Evolutionary conservation across 768 basidiomycete genomes (phyloP), one percentile per base, ranked within the genome.

Genomic region (Psilocybe tampanensis): DNA sequence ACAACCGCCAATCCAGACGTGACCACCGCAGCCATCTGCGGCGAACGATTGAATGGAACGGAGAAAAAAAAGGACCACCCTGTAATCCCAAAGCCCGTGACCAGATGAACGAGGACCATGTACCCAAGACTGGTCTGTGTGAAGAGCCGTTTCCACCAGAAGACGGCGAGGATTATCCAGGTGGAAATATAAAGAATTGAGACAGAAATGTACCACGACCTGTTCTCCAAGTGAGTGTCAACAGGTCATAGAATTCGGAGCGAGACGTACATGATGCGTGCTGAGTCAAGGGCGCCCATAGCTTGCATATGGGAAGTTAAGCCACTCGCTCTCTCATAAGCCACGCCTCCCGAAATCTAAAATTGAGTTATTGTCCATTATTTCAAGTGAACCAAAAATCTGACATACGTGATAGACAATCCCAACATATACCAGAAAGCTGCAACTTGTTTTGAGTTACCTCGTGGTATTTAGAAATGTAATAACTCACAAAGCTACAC

Each of bases 251-350:
- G 36, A 41, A 26, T 13, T 3, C 36, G n/a, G 21, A 13, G 18
- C 9, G 4, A 8, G 3, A 55, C 57, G 15, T 33, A 63, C 64
- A 62, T n/a, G 39, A 63, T 56, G 34, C 89, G 78, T 11, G 90
- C 88, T 1, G 83, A 83, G 64, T 91, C 89, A 8, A 81, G 70
- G 13, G 91, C 76, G 3, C 91, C 91, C 91, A 93, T 92, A 3
- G 83, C 89, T 66, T 86, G 86, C 78, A 92, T 83, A 65, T 92
- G 89, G 8, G 82, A 73, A 0, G 91, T 90, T 42, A 92, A 66
- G 12, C 78, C 68, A 51, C 72, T 79, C 0, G 90, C 86, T 29
- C 89, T 77, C 66, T 93, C 91, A 9, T 54, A 47, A 11, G 63
- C 63, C 33, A 64, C 47, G 7, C 58, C 60, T 15, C 63, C 63